Conservation (phyloP, 106 monocot genomes). For the Vanilla planifolia region DNA sequence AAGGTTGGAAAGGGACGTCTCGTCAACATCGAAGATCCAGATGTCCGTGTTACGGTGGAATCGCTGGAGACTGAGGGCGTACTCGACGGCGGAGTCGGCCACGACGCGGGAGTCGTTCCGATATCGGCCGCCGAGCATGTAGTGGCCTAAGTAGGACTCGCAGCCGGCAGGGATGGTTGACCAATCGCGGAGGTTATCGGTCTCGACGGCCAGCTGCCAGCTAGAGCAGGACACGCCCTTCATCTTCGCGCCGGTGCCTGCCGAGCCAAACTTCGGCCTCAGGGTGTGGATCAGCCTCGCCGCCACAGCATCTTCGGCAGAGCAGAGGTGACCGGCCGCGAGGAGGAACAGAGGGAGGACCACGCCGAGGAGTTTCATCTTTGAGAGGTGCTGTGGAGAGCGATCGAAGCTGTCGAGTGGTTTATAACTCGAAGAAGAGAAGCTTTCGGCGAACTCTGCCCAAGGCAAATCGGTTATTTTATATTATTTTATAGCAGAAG, state of each 20-base stretch:
- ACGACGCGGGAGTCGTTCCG: neutral
- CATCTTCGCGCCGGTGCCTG: too few species aligned
- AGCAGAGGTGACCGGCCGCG: too few species aligned
- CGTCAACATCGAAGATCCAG: constrained; percentile 16
- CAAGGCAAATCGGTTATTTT: too few species aligned
- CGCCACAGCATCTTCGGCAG: too few species aligned
- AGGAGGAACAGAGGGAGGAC: too few species aligned
- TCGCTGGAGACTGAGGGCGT: neutral
- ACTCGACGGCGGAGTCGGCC: neutral
- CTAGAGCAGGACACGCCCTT: constrained; percentile 2
- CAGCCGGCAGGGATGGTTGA: neutral
- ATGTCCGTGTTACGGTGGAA: neutral
- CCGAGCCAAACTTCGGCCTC: neutral
- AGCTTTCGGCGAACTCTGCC: too few species aligned
- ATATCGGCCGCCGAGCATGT: neutral
- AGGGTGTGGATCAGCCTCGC: neutral
- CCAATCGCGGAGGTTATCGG: constrained; percentile 5
- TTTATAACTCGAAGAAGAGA: too few species aligned
- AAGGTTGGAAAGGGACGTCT: constrained; percentile 7
- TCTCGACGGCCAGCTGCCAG: constrained; percentile 4
- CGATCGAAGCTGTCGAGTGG: too few species aligned
- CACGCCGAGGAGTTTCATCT: too few species aligned
- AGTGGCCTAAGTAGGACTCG: neutral
- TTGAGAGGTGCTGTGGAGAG: too few species aligned
- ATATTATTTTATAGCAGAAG: too few species aligned